These are phyloP conservation scores for Vaccinium vitisidaea DNA, from an alignment of 148 eudicot species.

Conservation along the genomic window DNA sequence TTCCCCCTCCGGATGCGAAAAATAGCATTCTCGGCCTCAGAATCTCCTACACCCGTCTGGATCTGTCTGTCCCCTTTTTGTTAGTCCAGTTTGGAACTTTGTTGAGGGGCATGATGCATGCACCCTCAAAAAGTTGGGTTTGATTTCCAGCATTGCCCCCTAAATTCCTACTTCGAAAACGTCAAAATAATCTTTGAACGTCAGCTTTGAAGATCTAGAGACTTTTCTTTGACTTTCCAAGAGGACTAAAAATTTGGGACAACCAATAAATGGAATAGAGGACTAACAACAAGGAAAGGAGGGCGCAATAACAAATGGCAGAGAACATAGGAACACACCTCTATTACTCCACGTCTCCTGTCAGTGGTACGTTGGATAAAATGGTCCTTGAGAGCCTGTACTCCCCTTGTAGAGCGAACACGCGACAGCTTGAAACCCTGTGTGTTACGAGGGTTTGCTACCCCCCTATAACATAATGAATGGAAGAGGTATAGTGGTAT, in stretches of 20 bases:
- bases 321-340: conserved; percentile 44
- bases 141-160: neutral
- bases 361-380: conserved; percentile 83
- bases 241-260: neutral
- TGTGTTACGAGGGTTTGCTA: conserved; percentile 23
- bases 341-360: conserved; percentile 92
- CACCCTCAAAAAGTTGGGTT: conserved; percentile 4
- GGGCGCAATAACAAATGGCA: neutral
- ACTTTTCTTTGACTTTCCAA: neutral
- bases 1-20: too few species aligned
- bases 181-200: neutral
- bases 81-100: conserved; percentile 1
- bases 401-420: conserved; percentile 40
- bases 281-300: neutral
- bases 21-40: too few species aligned
- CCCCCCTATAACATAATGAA: conserved; percentile 35
- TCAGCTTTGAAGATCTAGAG: neutral
- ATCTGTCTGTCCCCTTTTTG: neutral
- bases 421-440: conserved; percentile 23
- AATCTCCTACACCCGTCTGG: too few species aligned
- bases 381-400: conserved; percentile 60
- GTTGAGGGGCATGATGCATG: neutral
- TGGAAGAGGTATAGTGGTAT: conserved; percentile 54
- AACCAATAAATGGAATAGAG: neutral
- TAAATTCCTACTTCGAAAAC: neutral